Base-by-base conservation (phyloP, 345 rosid genomes). In the Mercurialis annua region DNA sequence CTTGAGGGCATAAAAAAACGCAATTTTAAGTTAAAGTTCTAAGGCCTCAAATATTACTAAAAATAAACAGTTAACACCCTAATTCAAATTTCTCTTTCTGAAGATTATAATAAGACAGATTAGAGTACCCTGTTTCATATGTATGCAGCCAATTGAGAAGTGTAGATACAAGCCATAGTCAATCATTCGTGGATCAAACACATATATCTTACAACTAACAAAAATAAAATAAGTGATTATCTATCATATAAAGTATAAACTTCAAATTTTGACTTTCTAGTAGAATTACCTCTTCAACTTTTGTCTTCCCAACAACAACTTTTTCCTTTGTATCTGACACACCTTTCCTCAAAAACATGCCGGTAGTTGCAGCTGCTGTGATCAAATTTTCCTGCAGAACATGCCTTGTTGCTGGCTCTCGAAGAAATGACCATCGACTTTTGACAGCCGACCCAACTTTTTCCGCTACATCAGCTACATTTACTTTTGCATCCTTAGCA, bases 401-500 rank as follows among this genome's bases (percentile, higher is more conserved):
- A 51, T 84, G 91, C 72, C 88, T 86, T 1, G 98, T 88, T 10
- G 96, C 78, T 61, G 98, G 96, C 88, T 93, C 90, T 81, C 84
- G 90, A 73, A 90, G 84, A 74, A 86, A 62, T 1, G 87, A 82
- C 97, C 96, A 93, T 54, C 92, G 86, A 78, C 76, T 81, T 80
- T 87, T 90, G 43, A 93, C 82, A 30, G 75, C 58, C 0, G 87
- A 81, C 12, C 96, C 97, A 51, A 93, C 88, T 70, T 90, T 71
- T 69, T 82, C 98, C n/a, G 98, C 94, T 48, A 70, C 96, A 70
- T 87, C 96, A 55, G 87, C 7, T 4, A 83, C 98, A 71, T 93
- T 90, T 31, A 87, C 97, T 83, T 90, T 93, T 3, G 98, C 90
- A 78, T 92, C 98, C 71, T 88, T 92, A 11, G 97, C 97, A 7